phyloP scores from a whole-genome alignment of 108 stramenopile species.

The Pseudonitzschia pungens region DNA sequence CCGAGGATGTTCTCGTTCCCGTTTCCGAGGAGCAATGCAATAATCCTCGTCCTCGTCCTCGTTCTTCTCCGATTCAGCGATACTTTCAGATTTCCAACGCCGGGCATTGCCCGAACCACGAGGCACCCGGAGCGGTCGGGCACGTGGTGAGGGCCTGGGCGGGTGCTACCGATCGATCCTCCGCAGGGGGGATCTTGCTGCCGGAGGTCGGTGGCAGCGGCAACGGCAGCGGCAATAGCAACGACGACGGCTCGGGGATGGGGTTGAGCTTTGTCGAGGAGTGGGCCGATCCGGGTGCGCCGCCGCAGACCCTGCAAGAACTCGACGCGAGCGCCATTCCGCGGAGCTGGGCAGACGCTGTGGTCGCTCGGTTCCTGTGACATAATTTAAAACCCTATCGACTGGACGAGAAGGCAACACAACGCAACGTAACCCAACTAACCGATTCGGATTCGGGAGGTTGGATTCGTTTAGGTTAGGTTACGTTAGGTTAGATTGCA shows the following conservation, averaged over 20 bases:
- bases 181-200: conserved; percentile 4
- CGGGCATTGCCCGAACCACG: conserved; percentile 85
- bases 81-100: conserved; percentile 73
- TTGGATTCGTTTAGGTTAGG: too few relatives aligned
- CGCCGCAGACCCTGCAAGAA: conserved; percentile 33
- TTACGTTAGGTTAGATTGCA: too few relatives aligned
- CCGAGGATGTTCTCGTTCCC: too few relatives aligned
- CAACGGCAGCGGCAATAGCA: background rate
- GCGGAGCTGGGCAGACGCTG: conserved; percentile 45
- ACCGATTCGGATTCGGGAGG: too few relatives aligned
- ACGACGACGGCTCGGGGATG: background rate
- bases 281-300: conserved; percentile 44
- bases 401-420: too few relatives aligned
- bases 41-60: too few relatives aligned
- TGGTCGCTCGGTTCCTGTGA: conserved; percentile 38
- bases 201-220: conserved; percentile 23
- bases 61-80: conserved; percentile 30
- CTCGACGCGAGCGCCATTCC: conserved; percentile 44
- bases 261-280: conserved; percentile 38
- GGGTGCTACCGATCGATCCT: conserved; percentile 28
- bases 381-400: too few relatives aligned
- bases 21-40: too few relatives aligned
- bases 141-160: conserved; percentile 48
- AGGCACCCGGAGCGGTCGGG: conserved; percentile 74
- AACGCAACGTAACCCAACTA: too few relatives aligned